Base-by-base conservation (phyloP, 805 yeast genomes). In the Kurtzmaniella fragi region DNA sequence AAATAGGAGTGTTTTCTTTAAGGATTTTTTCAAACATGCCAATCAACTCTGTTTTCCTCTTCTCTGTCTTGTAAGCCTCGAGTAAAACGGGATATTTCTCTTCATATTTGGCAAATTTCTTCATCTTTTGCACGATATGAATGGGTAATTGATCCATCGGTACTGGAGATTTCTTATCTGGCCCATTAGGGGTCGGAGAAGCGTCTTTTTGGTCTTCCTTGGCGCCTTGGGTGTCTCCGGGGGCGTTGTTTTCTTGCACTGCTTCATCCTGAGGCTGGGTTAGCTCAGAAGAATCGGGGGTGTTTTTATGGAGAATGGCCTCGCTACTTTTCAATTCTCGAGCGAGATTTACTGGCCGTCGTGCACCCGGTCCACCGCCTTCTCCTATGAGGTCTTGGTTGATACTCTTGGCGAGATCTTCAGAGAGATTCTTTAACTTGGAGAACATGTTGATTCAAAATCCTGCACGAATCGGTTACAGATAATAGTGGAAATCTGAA, bases 21-120 rank as follows among this genome's bases (percentile, higher is more conserved):
- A 91, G 62, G 11, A 84, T 75, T 40, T 67, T 77, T 53, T 88
- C 96, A 48, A 90, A 83, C 0, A 64, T 52, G 4, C 55, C 66
- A 7, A 89, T 73, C 32, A 82, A 69, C 34, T 75, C 81, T 1
- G 73, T 65, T 49, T 81, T 84, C 36, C 73, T 67, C 62, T 84
- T 87, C 57, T 90, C 96, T 1, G 72, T 65, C 53, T 88, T 85
- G 63, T 87, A 93, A 0, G 98, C 96, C 32, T 83, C 83, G 37
- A 89, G 71, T 12, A 91, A 66, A 32, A 79, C 64, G 0, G 99
- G 99, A 55, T 93, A 91, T 57, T 88, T 89, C 37, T 83, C 84
- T 57, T 91, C 98, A 58, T 90, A 91, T 57, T 88, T 89, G 41
- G 73, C 78, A 53, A 84, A 86, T 63, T 87, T 90, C 40, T 73